A percentile compares a stretch with the other conserved stretches of the same genome.
Conservation (phyloP, 768 basidiomycete species). For the Leccinum imitatum region DNA sequence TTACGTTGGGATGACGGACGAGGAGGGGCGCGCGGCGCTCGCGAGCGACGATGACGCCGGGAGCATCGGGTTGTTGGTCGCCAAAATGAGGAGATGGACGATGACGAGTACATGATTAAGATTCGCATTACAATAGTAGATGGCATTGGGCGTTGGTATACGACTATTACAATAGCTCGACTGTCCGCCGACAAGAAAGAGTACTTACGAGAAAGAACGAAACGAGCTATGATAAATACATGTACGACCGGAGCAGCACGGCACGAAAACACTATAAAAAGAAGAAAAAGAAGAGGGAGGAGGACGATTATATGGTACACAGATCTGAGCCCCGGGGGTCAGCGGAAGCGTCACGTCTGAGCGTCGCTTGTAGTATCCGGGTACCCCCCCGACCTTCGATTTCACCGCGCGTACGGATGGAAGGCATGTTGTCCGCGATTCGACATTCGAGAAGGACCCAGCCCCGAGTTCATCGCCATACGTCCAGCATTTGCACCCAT, state of each 20-base stretch:
- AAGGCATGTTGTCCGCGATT: slow-evolving; percentile 58
- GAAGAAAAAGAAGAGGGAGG: slow-evolving; percentile 14
- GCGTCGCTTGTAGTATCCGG: neutral
- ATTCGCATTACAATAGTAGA: slow-evolving; percentile 5
- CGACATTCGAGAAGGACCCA: slow-evolving; percentile 49
- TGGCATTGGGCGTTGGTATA: neutral
- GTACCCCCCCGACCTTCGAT: neutral
- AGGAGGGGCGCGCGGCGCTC: slow-evolving; percentile 29
- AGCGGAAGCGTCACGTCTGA: neutral
- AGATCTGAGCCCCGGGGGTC: neutral
- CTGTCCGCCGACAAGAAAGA: neutral
- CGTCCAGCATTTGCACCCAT: slow-evolving; percentile 37
- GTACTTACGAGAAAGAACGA: neutral
- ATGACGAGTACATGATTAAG: neutral
- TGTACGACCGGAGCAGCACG: slow-evolving; percentile 10
- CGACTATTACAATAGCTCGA: neutral
- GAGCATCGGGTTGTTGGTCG: slow-evolving; percentile 18
- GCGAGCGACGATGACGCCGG: slow-evolving; percentile 20
- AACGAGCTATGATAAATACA: slow-evolving; percentile 16
- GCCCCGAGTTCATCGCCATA: slow-evolving; percentile 41
- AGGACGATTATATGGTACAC: slow-evolving; percentile 30
- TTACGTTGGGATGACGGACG: slow-evolving; percentile 61
- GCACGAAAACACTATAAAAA: slow-evolving; percentile 18
- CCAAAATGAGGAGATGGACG: slow-evolving; percentile 35
- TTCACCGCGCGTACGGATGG: slow-evolving; percentile 63